Evolutionary conservation across 768 basidiomycete genomes (phyloP).

Genomic region (Pleurotus cornucopiae): DNA sequence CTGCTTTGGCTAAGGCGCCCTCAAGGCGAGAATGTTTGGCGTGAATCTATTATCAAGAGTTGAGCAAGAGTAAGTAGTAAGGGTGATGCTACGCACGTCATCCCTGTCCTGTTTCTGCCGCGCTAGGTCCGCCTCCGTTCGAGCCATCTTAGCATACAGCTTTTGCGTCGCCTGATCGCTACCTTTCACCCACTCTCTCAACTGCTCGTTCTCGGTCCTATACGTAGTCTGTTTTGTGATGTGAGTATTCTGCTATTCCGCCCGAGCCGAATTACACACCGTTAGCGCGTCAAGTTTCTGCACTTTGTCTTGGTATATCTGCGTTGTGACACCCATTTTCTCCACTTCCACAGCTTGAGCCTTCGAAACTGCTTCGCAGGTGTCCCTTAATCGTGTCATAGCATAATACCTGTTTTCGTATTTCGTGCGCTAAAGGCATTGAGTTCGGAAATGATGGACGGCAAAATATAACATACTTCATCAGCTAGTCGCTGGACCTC

Average conservation of each 20-base stretch:
- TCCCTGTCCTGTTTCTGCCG: conserved; percentile 31
- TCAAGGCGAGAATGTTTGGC: conserved; percentile 30
- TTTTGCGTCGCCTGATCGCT: conserved; percentile 2
- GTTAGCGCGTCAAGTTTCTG: background rate
- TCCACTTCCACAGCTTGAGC: too few species aligned
- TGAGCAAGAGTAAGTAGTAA: background rate
- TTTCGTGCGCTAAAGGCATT: conserved; percentile 74
- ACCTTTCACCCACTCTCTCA: too few species aligned
- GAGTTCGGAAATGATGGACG: background rate
- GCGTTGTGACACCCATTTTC: conserved; percentile 37
- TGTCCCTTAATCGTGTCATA: conserved; percentile 86
- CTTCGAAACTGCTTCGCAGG: conserved; percentile 49
- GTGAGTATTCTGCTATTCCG: too few species aligned
- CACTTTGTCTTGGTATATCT: conserved; percentile 27
- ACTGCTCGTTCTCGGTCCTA: too few species aligned
- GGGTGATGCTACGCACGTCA: conserved; percentile 29
- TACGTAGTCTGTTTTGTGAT: too few species aligned
- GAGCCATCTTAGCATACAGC: conserved; percentile 27
- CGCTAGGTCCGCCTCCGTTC: conserved; percentile 29
- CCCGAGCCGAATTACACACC: background rate
- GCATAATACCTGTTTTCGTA: conserved; percentile 93
- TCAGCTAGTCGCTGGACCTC: conserved; percentile 56
- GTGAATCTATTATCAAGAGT: conserved; percentile 19
- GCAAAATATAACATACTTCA: conserved; percentile 52
- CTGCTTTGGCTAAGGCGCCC: conserved; percentile 23